These are phyloP conservation scores for Polychaeton citri DNA, from an alignment of 2,329 filamentous ascomycete species.

Conservation along the genomic window DNA sequence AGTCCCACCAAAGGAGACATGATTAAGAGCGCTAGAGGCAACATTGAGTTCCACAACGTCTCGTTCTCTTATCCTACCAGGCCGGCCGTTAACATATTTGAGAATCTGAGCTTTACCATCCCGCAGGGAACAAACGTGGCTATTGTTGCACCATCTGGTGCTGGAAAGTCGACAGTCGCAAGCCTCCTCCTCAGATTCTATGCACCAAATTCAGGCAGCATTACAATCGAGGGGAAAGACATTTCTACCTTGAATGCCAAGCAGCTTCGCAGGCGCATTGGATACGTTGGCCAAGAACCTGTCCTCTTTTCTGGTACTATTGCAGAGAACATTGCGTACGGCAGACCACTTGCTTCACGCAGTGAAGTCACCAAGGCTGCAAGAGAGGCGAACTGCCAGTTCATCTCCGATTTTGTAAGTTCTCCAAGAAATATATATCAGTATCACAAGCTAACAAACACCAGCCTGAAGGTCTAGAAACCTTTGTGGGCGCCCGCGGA, in stretches of 20 bases:
- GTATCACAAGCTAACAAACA: constrained; percentile 1
- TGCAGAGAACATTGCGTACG: constrained; percentile 84
- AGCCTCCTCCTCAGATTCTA: constrained; percentile 90
- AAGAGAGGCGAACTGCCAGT: constrained; percentile 85
- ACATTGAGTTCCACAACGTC: constrained; percentile 78
- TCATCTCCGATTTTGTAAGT: constrained; percentile 80
- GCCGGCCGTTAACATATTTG: constrained; percentile 84
- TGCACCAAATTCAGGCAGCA: constrained; percentile 60
- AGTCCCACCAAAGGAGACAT: constrained; percentile 70
- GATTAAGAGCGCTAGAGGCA: constrained; percentile 72
- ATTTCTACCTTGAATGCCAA: constrained; percentile 83
- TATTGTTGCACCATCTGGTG: constrained; percentile 89
- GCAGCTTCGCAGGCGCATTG: constrained; percentile 80
- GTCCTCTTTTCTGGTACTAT: constrained; percentile 80
- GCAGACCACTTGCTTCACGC: constrained; percentile 63
- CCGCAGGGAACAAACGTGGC: constrained; percentile 89
- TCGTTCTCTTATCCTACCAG: constrained; percentile 86
- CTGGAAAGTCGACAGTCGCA: constrained; percentile 91
- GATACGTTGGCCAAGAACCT: constrained; percentile 89
- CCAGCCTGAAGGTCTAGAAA: constrained; percentile 81
- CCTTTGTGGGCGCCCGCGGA: constrained; percentile 79
- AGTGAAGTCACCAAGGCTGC: constrained; percentile 77
- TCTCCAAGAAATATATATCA: not conserved
- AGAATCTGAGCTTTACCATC: constrained; percentile 77
- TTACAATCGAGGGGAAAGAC: constrained; percentile 74